Evolutionary conservation across 169 alveolate genomes (phyloP), one percentile per base, ranked within the genome.

Genomic region (Hepatocystis sp.): DNA sequence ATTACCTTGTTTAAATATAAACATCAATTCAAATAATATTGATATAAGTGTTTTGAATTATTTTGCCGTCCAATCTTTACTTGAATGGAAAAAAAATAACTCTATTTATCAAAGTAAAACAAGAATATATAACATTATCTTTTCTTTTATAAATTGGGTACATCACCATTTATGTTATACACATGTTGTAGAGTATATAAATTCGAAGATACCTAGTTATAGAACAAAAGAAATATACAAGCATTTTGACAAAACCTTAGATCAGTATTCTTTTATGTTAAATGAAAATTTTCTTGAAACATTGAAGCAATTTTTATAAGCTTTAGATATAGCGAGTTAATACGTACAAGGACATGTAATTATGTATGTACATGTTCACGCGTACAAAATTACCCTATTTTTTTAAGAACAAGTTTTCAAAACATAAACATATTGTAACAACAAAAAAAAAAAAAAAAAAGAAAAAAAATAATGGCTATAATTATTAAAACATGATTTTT

Each of bases 151-250:
- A 40, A 71, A 71, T 71, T 71, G 55, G 32, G 58, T 71, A 60
- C 86, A 71, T 51, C 86, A 71, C 58, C 86, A 71, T 11, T 58
- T 71, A 51, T 71, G 86, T 39, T 71, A 71, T 8, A 71, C 86
- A 44, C 76, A 71, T 51, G 63, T 71, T 71, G 86, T 71, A 15
- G 86, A 71, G 27, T 71, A 58, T 53, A 71, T 71, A 34, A 71
- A 71, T 58, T 39, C 86, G 4, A 71, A 60, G 19, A 71, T 71
- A 56, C 86, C 86, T 17, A 71, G 86, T 46, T 71, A 71, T 19
- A 30, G 86, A 71, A 42, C 86, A 27, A 71, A 71, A 52, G 86
- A 71, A 71, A 71, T 71, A 17, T 71, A 56, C 27, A 71, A 71
- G 64, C 76, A 71, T 21, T 71, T 71, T 40, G 86, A 71, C 67